Evolutionary conservation across 257 asterid species (phyloP).

Genomic region (Solanum clarkiae): DNA sequence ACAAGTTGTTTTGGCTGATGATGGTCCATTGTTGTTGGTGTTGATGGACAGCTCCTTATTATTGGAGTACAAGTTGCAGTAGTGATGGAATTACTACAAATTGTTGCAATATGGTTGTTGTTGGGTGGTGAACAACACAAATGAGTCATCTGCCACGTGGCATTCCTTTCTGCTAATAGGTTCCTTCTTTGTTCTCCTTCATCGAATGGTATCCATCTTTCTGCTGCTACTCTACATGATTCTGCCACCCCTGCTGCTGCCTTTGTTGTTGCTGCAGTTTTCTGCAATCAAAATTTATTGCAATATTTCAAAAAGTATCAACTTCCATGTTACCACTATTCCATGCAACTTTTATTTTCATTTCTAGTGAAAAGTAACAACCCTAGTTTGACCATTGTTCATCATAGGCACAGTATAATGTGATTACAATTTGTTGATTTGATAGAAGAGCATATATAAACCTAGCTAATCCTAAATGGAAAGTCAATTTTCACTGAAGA

Average conservation of each 20-base stretch:
- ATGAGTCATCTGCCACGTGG: slow-evolving; percentile 70
- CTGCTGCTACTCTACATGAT: slow-evolving; percentile 35
- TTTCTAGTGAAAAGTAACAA: not conserved
- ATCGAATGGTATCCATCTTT: slow-evolving; percentile 69
- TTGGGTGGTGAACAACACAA: slow-evolving; percentile 36
- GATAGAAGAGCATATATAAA: slow-evolving; percentile 2
- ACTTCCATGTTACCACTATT: not conserved
- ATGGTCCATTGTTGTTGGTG: not conserved
- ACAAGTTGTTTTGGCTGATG: slow-evolving; percentile 2
- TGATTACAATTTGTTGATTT: not conserved
- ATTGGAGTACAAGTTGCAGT: slow-evolving; percentile 2
- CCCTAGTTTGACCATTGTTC: not conserved
- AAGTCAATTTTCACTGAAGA: not conserved
- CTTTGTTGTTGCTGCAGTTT: slow-evolving; percentile 26
- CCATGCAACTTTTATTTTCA: not conserved
- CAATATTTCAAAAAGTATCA: not conserved
- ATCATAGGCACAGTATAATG: not conserved
- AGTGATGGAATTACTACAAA: not conserved
- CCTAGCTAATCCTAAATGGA: not conserved
- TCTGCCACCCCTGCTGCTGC: slow-evolving; percentile 30
- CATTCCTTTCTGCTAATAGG: slow-evolving; percentile 32
- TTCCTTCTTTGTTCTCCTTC: slow-evolving; percentile 36
- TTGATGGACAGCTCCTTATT: not conserved
- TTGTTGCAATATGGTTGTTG: slow-evolving; percentile 9
- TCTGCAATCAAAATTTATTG: slow-evolving; percentile 36